Percentiles rank a stretch among this genome's conserved stretches.
Conservation (phyloP, 768 basidiomycete species). For the Crucibulum laeve region DNA sequence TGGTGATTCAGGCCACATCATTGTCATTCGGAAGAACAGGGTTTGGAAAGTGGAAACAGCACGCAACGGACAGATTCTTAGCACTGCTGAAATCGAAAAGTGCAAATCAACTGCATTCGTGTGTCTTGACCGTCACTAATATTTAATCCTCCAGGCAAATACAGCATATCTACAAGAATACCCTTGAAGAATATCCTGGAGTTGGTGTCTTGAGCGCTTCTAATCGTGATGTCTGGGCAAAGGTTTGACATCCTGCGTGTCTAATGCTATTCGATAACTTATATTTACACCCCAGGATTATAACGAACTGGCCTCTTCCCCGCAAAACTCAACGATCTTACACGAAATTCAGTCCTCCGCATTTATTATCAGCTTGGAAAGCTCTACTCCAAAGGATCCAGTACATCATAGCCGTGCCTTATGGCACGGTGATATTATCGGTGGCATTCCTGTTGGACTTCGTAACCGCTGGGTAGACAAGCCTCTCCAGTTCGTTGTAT, state of each 20-base stretch:
- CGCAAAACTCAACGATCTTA: conserved; percentile 61
- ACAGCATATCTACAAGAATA: conserved; percentile 64
- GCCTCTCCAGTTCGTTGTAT: conserved; percentile 82
- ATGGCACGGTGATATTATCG: conserved; percentile 75
- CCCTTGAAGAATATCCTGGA: conserved; percentile 58
- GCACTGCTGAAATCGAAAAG: conserved; percentile 64
- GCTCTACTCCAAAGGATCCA: conserved; percentile 43
- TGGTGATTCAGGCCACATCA: conserved; percentile 71
- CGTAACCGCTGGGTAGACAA: conserved; percentile 88
- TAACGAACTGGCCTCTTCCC: conserved; percentile 49
- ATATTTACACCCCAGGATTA: conserved; percentile 46
- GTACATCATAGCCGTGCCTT: conserved; percentile 63
- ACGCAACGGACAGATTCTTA: conserved; percentile 50
- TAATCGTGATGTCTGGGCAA: conserved; percentile 86
- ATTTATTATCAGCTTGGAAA: conserved; percentile 79
- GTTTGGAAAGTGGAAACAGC: conserved; percentile 76
- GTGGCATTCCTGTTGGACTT: conserved; percentile 48
- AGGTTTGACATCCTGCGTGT: conserved; percentile 38
- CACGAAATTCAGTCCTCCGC: conserved; percentile 80
- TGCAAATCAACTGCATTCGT: conserved; percentile 20
- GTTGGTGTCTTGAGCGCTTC: conserved; percentile 77
- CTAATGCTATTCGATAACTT: conserved; percentile 2
- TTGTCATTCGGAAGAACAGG: conserved; percentile 82
- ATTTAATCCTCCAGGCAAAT: conserved; percentile 56
- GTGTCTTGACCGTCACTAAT: conserved; percentile 1